Evolutionary conservation across 306 rosid genomes (phyloP).

Genomic region (Cicer bijugum): DNA sequence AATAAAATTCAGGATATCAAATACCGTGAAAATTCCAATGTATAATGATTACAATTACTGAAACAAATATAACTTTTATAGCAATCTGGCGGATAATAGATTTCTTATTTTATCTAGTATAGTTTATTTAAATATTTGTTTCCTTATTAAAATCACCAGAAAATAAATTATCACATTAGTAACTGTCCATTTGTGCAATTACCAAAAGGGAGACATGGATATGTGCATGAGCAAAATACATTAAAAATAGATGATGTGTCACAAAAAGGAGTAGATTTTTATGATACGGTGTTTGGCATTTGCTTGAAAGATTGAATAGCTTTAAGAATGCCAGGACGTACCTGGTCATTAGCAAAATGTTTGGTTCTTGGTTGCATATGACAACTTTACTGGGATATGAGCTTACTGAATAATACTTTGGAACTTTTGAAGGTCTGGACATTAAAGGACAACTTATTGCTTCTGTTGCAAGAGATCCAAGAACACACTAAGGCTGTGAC

Average conservation of each 20-base stretch:
- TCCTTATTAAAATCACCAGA: conserved; percentile 8
- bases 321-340: background rate
- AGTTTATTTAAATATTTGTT: conserved; percentile 26
- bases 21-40: background rate
- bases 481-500: conserved; percentile 83
- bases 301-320: conserved; percentile 39
- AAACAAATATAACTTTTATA: conserved; percentile 6
- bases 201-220: conserved; percentile 7
- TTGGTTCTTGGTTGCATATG: conserved; percentile 28
- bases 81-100: background rate
- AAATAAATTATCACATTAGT: conserved; percentile 6
- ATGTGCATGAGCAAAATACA: conserved; percentile 13
- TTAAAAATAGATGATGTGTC: conserved; percentile 2
- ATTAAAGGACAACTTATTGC: conserved; percentile 66
- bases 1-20: conserved; percentile 17
- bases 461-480: conserved; percentile 68
- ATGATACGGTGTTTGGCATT: background rate
- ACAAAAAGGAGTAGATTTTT: conserved; percentile 23
- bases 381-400: conserved; percentile 14
- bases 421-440: conserved; percentile 74
- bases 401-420: conserved; percentile 44
- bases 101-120: conserved; percentile 4
- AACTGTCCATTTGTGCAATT: conserved; percentile 1
- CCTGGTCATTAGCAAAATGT: conserved; percentile 30
- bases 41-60: conserved; percentile 13